Evolutionary conservation across 2,329 filamentous ascomycete species (phyloP).

Genomic region (Trichoderma simmonsii): DNA sequence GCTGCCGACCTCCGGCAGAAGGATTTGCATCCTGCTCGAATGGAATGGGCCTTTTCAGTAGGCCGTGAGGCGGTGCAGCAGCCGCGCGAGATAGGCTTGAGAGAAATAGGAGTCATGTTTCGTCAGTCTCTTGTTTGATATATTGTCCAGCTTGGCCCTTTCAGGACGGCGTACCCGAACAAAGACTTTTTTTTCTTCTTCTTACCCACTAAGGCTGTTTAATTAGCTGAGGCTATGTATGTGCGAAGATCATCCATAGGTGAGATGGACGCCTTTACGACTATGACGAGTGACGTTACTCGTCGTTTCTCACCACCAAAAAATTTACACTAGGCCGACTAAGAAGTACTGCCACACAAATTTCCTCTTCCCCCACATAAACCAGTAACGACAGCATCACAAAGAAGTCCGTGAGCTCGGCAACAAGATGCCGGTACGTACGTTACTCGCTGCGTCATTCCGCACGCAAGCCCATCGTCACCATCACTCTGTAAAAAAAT

Average conservation of each 20-base stretch:
- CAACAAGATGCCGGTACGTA: constrained; percentile 22
- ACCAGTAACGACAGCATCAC: neutral
- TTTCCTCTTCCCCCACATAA: constrained; percentile 7
- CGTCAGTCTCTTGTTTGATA: neutral
- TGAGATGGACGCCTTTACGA: neutral
- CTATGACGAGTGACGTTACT: neutral
- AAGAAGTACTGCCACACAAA: constrained; percentile 5
- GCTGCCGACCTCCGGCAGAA: neutral
- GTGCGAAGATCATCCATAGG: neutral
- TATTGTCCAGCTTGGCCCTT: neutral
- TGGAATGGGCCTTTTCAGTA: neutral
- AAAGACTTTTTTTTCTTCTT: neutral
- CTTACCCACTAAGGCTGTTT: neutral
- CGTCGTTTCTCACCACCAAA: neutral
- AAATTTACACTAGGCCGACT: neutral
- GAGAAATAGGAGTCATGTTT: neutral
- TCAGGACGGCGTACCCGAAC: constrained; percentile 6
- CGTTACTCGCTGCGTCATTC: constrained; percentile 4
- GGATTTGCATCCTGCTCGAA: neutral
- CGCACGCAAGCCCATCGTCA: constrained; percentile 1
- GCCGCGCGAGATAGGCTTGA: neutral
- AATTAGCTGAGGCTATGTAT: neutral
- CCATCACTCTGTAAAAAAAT: neutral
- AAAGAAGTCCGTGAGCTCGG: neutral
- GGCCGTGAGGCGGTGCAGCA: constrained; percentile 11